A percentile compares a stretch with the other conserved stretches of the same genome.
Evolutionary conservation across 768 basidiomycete species (phyloP).

Genomic region (Lactarius evosmus): DNA sequence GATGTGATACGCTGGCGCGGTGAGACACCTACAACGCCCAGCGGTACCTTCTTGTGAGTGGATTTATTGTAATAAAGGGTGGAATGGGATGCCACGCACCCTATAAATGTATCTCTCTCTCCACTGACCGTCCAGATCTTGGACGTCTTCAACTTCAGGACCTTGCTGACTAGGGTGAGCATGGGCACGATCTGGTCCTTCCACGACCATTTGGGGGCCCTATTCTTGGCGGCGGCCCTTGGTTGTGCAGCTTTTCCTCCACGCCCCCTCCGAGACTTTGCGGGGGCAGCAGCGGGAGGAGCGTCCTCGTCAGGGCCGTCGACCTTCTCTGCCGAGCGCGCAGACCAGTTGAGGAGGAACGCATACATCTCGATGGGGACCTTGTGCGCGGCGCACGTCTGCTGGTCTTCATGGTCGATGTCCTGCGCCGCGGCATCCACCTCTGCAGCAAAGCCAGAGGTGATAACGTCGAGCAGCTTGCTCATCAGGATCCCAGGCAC

Average conservation of each 20-base stretch:
- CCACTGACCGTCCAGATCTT: conserved; percentile 88
- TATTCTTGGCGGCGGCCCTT: conserved; percentile 43
- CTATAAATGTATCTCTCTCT: conserved; percentile 83
- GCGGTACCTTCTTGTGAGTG: conserved; percentile 22
- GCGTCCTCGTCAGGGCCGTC: conserved; percentile 51
- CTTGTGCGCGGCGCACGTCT: conserved; percentile 61
- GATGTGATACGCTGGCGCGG: conserved; percentile 82
- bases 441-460: conserved; percentile 70
- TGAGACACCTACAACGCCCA: conserved; percentile 65
- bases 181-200: conserved; percentile 66
- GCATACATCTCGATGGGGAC: conserved; percentile 84
- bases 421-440: conserved; percentile 70
- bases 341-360: conserved; percentile 92
- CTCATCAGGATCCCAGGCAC: conserved; percentile 66
- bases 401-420: conserved; percentile 63
- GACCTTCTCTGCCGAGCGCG: conserved; percentile 73
- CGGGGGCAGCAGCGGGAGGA: conserved; percentile 42
- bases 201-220: conserved; percentile 64
- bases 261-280: conserved; percentile 53
- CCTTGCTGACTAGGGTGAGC: conserved; percentile 67
- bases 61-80: not conserved
- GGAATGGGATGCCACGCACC: conserved; percentile 46
- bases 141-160: conserved; percentile 63
- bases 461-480: conserved; percentile 85
- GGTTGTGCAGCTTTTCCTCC: conserved; percentile 54